Conservation (phyloP, 176 grass and related monocot species). For the Carex littledalei region DNA sequence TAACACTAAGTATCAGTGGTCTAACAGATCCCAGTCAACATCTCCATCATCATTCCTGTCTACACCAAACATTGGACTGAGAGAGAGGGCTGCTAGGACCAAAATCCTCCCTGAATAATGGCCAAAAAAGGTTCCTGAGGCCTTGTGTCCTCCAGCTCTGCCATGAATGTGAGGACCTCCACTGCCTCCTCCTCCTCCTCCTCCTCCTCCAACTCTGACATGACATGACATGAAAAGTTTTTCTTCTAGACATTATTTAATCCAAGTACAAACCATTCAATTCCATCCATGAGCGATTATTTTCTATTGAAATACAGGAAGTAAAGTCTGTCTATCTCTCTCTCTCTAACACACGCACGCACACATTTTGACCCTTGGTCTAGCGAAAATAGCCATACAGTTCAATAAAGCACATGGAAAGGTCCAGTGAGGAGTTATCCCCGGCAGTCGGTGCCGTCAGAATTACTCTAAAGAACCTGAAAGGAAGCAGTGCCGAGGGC, state of each 20-base stretch:
- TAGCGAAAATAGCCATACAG: slow-evolving; percentile 86
- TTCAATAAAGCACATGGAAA: slow-evolving; percentile 92
- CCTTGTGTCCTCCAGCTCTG: too few relatives aligned
- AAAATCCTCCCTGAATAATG: too few relatives aligned
- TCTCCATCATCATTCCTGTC: too few relatives aligned
- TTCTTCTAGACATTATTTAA: background rate
- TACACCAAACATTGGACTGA: too few relatives aligned
- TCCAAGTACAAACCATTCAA: background rate
- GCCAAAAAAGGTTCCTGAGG: too few relatives aligned
- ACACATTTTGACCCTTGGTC: background rate
- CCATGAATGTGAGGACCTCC: too few relatives aligned
- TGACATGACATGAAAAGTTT: background rate
- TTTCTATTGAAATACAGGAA: background rate
- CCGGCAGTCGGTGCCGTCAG: slow-evolving; percentile 38
- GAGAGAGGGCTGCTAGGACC: too few relatives aligned
- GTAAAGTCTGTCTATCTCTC: background rate
- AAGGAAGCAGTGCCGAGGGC: slow-evolving; percentile 56
- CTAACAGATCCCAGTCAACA: too few relatives aligned
- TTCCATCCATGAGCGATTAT: background rate
- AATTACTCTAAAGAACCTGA: slow-evolving; percentile 72
- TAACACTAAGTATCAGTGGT: too few relatives aligned
- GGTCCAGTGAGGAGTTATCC: slow-evolving; percentile 38
- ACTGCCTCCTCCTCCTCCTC: too few relatives aligned
- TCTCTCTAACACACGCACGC: background rate
- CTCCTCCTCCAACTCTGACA: too few relatives aligned